Evolutionary conservation across 352 stramenopile species (phyloP), one percentile per base, ranked within the genome.

Genomic region (Phytophthora sansomeana): DNA sequence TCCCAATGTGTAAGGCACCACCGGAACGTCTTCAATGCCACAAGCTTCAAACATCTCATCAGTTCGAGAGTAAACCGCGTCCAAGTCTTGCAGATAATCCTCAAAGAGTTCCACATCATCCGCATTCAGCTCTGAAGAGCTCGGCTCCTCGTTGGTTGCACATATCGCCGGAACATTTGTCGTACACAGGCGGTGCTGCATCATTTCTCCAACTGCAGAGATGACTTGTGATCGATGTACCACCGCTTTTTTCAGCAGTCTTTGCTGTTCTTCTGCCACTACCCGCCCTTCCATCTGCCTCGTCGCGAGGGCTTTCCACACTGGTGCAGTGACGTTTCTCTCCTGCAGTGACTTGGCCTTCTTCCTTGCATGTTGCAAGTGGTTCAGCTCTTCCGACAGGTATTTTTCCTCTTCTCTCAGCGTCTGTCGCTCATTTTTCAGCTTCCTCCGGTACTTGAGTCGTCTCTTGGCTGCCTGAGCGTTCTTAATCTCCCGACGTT

Each of bases 51-150:
- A 59, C 21, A 54, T 46, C 3, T 61, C 54, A 35, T 67, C 50
- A 10, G 60, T 74, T 38, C 58, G 36, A 9, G 36, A 13, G 42
- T 74, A 71, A 17, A 71, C 28, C 5, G 17, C n/a, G 36, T 71
- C 57, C 28, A 76, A 47, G 9, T 76, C 63, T 14, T 57, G 51
- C 42, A 76, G 36, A 14, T 55, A 76, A 4, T 63, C 52, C 28
- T 73, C 32, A 44, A 76, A 69, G 35, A 73, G 17, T 24, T 46
- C 52, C 14, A 36, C 44, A 33, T 63, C 65, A 3, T 73, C 55
- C 5, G 39, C 6, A 16, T 60, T 24, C 9, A 65, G 21, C 4
- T 59, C 5, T 21, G 39, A 8, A 7, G 10, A 11, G 14, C 9
- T 21, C n/a, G 41, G 4, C 4, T 38, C 11, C n/a, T 24, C 24